These are phyloP conservation scores for Yamadazyma friedrichii DNA, from an alignment of 1,139 yeast species.

Conservation along the genomic window DNA sequence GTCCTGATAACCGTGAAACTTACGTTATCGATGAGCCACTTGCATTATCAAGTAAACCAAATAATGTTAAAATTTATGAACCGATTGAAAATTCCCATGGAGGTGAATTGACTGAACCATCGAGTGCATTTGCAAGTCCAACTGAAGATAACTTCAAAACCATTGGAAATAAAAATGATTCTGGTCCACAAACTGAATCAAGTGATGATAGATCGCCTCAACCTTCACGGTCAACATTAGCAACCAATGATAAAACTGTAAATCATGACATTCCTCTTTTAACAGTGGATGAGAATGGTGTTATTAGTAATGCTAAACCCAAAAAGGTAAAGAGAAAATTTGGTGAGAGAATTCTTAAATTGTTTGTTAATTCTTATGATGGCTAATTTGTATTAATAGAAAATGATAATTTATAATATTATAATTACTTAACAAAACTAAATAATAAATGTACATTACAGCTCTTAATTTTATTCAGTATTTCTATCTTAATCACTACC, in stretches of 20 bases:
- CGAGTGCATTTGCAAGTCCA: constrained; percentile 7
- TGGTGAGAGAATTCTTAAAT: constrained; percentile 33
- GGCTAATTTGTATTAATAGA: not conserved
- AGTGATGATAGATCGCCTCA: constrained; percentile 14
- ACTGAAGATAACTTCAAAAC: not conserved
- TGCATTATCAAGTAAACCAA: not conserved
- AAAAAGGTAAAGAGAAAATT: constrained; percentile 25
- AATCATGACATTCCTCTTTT: not conserved
- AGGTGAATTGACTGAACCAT: not conserved
- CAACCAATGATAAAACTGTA: constrained; percentile 8
- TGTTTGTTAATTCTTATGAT: constrained; percentile 35
- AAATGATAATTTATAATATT: no score
- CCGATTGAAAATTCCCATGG: not conserved
- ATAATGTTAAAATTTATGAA: not conserved
- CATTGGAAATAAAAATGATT: constrained; percentile 2
- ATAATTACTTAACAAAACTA: not conserved
- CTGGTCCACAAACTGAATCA: constrained; percentile 11
- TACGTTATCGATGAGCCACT: not conserved
- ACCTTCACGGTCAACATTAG: constrained; percentile 13
- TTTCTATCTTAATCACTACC: not conserved
- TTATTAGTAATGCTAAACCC: constrained; percentile 11
- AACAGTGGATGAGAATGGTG: constrained; percentile 5
- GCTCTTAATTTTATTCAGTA: no score
- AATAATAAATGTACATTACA: not conserved
- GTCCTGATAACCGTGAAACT: not conserved